phyloP scores from a whole-genome alignment of 2,329 filamentous ascomycete species.

The Cytospora piceae region DNA sequence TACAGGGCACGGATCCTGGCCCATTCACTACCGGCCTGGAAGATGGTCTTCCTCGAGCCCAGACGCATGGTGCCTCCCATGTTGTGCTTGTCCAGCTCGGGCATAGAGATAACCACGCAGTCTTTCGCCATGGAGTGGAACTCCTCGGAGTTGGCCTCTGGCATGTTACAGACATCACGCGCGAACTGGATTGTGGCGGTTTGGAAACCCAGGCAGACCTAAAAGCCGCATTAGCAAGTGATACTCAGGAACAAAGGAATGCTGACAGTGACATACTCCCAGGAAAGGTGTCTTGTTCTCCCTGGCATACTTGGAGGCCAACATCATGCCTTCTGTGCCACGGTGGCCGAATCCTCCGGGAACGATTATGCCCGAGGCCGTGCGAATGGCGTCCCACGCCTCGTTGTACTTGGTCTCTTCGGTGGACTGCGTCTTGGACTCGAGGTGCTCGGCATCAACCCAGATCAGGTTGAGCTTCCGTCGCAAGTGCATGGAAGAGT shows the following conservation, averaged over 20 bases:
- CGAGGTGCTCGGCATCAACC: constrained; percentile 85
- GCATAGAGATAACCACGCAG: constrained; percentile 87
- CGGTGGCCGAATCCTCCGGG: constrained; percentile 81
- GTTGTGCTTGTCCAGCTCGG: constrained; percentile 61
- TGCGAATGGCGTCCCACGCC: constrained; percentile 80
- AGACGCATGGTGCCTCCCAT: constrained; percentile 81
- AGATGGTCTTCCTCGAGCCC: constrained; percentile 69
- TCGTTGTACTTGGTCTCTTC: constrained; percentile 79
- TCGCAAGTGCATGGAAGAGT: constrained; percentile 84
- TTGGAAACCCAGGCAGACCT: constrained; percentile 81
- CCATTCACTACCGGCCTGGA: constrained; percentile 72
- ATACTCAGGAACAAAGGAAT: not conserved
- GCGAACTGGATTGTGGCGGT: constrained; percentile 89
- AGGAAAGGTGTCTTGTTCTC: constrained; percentile 81
- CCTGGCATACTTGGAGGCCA: constrained; percentile 83
- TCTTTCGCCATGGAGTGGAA: constrained; percentile 61
- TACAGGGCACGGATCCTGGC: constrained; percentile 72
- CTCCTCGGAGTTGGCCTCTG: constrained; percentile 60
- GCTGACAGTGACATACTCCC: constrained; percentile 59
- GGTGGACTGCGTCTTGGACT: constrained; percentile 62
- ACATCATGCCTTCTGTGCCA: constrained; percentile 89
- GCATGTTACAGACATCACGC: constrained; percentile 71
- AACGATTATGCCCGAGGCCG: constrained; percentile 68
- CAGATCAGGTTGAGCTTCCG: constrained; percentile 79
- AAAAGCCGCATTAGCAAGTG: not conserved